Evolutionary conservation across 225 moss, liverwort and hornwort species (phyloP), one percentile per base, ranked within the genome.

Genomic region (Neckera pumila): DNA sequence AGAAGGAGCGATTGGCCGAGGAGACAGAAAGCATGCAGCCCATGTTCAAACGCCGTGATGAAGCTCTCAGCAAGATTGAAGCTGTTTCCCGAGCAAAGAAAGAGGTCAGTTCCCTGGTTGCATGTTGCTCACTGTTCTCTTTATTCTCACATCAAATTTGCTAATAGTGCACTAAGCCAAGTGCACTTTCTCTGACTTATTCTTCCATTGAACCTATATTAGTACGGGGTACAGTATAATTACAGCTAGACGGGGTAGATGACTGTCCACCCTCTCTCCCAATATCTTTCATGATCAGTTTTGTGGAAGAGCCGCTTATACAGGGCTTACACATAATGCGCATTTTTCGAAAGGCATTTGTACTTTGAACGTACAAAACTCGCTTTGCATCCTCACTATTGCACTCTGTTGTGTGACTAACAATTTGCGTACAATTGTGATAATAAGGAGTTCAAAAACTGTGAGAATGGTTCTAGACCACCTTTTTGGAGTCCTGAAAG

Each of bases 11-110:
- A 66, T 90, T 98, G 83, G 90, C 90, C 31, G 91, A 89, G 76
- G 98, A 98, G 80, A 86, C 70, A 54, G 84, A 92, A 64, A 97
- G 96, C 81, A 96, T 97, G 94, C 90, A 88, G 58, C 87, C 89
- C 7, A 93, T 97, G 86, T 91, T 94, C 51, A 88, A 87, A 40
- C 94, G 94, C 93, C 95, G 93, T 36, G 90, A 92, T 69, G 89
- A 89, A 59, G 92, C 93, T 79, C 94, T 95, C 54, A 88, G 76
- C n/a, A 89, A 85, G 80, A 88, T 98, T 89, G 96, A 96, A 93
- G 87, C 95, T 45, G 93, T 89, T 57, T 87, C 93, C 14, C 86
- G 73, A 76, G 91, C 85, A 38, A 94, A 89, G 42, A 91, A 91
- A 87, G 93, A 96, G 89, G 97, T 97, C 79, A 74, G 63, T 88